Percentiles rank a stretch among this genome's conserved stretches.
phyloP scores from a whole-genome alignment of 202 grass and related monocot species.

The Dendrocalamus latiflorus region DNA sequence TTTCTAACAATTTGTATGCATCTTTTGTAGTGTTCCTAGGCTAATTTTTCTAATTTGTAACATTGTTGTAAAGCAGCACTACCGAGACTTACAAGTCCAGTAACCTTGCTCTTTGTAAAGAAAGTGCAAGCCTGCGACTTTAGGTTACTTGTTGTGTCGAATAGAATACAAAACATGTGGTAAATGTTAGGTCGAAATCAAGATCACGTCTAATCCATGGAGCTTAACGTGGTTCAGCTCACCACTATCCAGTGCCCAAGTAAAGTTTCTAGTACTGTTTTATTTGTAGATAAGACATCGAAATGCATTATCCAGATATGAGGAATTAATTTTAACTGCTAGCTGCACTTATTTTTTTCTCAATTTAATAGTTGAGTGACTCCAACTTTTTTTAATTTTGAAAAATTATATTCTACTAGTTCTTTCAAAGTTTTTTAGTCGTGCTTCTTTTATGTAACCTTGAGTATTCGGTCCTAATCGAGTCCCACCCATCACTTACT shows the following conservation, averaged over 20 bases:
- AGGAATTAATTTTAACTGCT: background rate
- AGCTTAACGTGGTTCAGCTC: background rate
- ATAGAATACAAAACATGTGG: background rate
- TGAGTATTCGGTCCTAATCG: background rate
- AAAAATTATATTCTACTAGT: background rate
- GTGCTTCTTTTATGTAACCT: background rate
- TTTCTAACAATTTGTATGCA: background rate
- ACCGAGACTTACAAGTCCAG: background rate
- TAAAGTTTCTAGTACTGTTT: background rate
- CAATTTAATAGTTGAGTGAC: background rate
- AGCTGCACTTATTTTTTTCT: background rate
- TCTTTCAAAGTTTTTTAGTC: background rate
- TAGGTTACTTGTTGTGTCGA: background rate
- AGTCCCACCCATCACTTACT: too few relatives aligned
- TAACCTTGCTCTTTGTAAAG: background rate
- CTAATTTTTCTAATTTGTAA: background rate
- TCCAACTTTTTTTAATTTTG: background rate
- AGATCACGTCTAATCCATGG: conserved; percentile 1
- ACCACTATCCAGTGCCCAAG: too few relatives aligned
- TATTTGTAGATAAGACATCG: background rate
- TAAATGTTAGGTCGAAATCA: background rate
- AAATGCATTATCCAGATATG: background rate
- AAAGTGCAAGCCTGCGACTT: background rate
- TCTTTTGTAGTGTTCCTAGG: background rate
- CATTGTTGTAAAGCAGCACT: conserved; percentile 18